Base-by-base conservation (phyloP, 345 rosid species). In the Atalantia buxifolia region DNA sequence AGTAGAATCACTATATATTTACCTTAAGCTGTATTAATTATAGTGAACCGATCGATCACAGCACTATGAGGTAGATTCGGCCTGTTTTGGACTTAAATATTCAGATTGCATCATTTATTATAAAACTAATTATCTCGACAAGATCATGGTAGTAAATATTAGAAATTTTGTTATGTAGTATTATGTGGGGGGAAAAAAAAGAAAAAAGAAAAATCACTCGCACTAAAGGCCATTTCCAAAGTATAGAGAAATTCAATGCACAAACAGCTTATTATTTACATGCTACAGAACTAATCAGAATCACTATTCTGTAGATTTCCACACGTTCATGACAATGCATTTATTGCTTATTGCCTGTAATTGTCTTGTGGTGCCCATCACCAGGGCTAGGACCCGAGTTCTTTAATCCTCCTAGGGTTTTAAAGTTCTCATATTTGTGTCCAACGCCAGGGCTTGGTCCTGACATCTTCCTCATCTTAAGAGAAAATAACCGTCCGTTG, bases 301-400 rank as follows among this genome's bases (percentile, higher is more conserved):
- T 67, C n/a, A n/a, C 27, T 66, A 2, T 36, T 38, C 28, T n/a
- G n/a, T 9, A 3, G 18, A 45, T 45, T 45, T 45, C 50, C 18
- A 13, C 50, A 45, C 13, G 21, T 3, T 31, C 22, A 24, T 24
- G 19, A 40, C 22, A 9, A 30, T 40, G n/a, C 8, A 55, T 12
- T 83, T 76, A 81, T 7, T 79, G 78, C 12, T 75, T 77, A 27
- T 73, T 69, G 21, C 72, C 82, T 30, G 53, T 28, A 13, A 64
- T 31, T 24, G 21, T 66, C 36, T 70, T 8, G 12, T 83, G 90
- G n/a, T 88, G 91, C 25, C 89, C 88, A 13, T 69, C 77, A 2
- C 91, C 89, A 6, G 89, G 84, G 78, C 86, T 85, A 7, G 90
- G 90, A 6, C 91, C 90, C 14, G 90, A 80, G 27, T 79, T 4